phyloP scores from a whole-genome alignment of 768 basidiomycete species.

The Mycena leptocephala region DNA sequence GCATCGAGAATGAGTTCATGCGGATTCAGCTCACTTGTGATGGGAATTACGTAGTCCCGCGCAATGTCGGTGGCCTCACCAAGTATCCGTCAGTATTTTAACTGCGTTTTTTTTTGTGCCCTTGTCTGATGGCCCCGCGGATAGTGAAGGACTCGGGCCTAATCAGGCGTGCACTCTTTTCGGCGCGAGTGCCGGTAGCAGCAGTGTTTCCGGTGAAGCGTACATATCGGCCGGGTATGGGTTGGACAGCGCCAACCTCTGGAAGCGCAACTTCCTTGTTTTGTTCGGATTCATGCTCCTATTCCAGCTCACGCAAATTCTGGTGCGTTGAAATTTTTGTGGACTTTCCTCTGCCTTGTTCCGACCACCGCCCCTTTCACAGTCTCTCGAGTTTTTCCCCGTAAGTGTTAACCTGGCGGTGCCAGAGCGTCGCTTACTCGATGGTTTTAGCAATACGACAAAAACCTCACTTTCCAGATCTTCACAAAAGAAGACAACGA shows the following conservation, averaged over 20 bases:
- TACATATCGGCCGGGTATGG: constrained; percentile 77
- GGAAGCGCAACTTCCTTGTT: constrained; percentile 81
- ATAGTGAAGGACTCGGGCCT: constrained; percentile 66
- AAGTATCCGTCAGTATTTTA: constrained; percentile 73
- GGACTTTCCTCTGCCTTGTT: neutral
- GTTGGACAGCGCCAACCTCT: constrained; percentile 67
- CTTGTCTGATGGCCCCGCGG: constrained; percentile 36
- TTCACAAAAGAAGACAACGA: constrained; percentile 74
- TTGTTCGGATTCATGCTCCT: constrained; percentile 78
- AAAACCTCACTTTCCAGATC: constrained; percentile 60
- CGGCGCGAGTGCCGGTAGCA: constrained; percentile 74
- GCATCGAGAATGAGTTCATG: constrained; percentile 92
- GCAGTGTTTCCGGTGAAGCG: constrained; percentile 67
- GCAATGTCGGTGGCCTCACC: constrained; percentile 69
- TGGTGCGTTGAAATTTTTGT: constrained; percentile 48
- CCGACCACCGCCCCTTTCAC: neutral
- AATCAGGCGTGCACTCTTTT: constrained; percentile 88
- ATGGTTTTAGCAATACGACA: constrained; percentile 65
- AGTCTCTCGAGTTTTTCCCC: constrained; percentile 73
- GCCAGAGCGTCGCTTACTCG: constrained; percentile 12
- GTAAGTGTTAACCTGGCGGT: constrained; percentile 53
- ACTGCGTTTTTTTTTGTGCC: constrained; percentile 28
- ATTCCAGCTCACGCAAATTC: constrained; percentile 79
- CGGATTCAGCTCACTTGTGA: constrained; percentile 78
- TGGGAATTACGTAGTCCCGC: constrained; percentile 76